phyloP scores from a whole-genome alignment of 2,329 filamentous ascomycete genomes.

The Cucurbitaria berberidis region DNA sequence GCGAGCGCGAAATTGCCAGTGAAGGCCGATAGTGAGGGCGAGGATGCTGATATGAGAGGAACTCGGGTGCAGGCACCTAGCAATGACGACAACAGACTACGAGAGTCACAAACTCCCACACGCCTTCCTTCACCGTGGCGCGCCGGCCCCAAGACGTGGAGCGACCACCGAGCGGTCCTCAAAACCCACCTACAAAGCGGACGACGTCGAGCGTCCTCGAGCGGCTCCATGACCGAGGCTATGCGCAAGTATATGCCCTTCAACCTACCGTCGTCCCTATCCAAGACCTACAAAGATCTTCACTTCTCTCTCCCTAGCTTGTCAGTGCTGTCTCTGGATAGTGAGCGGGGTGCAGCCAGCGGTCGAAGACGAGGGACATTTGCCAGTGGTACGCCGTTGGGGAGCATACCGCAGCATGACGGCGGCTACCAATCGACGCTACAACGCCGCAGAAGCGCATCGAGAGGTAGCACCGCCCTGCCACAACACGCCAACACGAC shows the following conservation, averaged over 20 bases:
- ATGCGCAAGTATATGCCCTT: conserved; percentile 47
- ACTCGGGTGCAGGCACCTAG: conserved; percentile 8
- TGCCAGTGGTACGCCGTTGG: conserved; percentile 4
- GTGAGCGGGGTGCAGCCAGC: conserved; percentile 14
- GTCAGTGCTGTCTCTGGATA: conserved; percentile 37
- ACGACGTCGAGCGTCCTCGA: conserved; percentile 50
- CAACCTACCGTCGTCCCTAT: conserved; percentile 43
- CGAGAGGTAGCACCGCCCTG: conserved; percentile 6
- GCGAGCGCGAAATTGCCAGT: neutral
- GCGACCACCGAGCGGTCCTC: conserved; percentile 46
- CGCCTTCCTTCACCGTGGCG: conserved; percentile 56
- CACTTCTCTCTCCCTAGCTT: conserved; percentile 46
- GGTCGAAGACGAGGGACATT: conserved; percentile 26
- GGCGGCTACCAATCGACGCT: conserved; percentile 20
- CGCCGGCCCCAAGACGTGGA: conserved; percentile 46
- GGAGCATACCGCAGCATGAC: conserved; percentile 30
- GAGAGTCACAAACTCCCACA: conserved; percentile 19
- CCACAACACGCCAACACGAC: conserved; percentile 21
- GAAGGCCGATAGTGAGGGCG: conserved; percentile 3
- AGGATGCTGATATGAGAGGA: neutral
- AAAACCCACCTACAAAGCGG: conserved; percentile 47
- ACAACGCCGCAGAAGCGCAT: conserved; percentile 9
- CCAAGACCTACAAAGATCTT: conserved; percentile 45
- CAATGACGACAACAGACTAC: conserved; percentile 8
- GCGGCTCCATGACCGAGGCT: conserved; percentile 41